Evolutionary conservation across 345 rosid genomes (phyloP), one percentile per base, ranked within the genome.

Genomic region (Luvunga scandens): DNA sequence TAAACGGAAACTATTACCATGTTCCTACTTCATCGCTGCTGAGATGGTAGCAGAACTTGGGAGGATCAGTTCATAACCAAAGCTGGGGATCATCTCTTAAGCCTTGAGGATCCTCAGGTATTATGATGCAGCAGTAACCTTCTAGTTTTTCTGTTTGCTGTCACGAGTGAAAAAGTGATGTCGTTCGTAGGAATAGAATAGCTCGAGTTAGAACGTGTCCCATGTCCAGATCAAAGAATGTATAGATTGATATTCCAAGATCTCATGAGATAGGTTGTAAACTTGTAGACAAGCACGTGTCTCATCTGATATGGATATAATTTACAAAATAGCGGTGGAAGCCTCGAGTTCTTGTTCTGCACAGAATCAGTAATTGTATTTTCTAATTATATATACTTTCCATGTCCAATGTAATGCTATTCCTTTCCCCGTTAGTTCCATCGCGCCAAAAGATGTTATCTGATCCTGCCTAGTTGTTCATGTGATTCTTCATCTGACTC

Each of bases 231-330:
- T 57, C 64, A 50, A 55, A 72, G 55, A 82, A 61, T 86, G 91
- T 88, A 86, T 83, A 88, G 89, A 82, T 83, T 80, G 78, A 81
- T 66, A 67, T 70, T 80, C 71, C 64, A 50, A 75, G 76, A 55
- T 76, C 48, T 34, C 60, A 8, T 62, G 78, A 66, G 71, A 75
- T 73, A 79, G 80, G 65, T 18, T 36, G 33, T 42, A 12, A 45
- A 45, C 50, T 18, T 36, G 50, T 36, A 39, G 19, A 48, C 66
- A 73, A 80, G 77, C 77, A 80, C 60, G 22, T 66, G 60, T 57
- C 42, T 63, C 25, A 9, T 71, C 48, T 33, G 56, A 33, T 72
- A 34, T 57, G 31, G 67, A 21, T 78, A 83, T 74, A 80, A 69
- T 78, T 82, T 76, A 77, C 65, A 36, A 66, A 50, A 55, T 53